These are phyloP conservation scores for Lichtheimia corymbifera DNA, from an alignment of 371 early-diverging fungal species.

Conservation along the genomic window DNA sequence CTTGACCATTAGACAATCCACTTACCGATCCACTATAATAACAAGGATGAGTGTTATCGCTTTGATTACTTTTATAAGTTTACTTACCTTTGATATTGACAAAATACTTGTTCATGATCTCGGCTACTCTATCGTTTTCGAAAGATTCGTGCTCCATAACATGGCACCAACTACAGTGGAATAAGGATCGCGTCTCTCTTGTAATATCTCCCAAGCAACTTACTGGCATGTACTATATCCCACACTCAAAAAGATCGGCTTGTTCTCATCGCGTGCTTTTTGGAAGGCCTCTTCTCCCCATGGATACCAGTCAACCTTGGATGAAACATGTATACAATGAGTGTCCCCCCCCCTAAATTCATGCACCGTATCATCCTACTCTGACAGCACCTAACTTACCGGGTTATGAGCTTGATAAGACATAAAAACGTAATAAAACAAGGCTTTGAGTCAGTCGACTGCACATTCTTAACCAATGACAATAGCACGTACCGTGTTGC, in stretches of 20 bases:
- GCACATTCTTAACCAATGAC: too few relatives aligned
- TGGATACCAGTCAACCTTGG: slow-evolving; percentile 72
- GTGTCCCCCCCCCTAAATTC: not conserved
- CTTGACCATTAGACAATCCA: not conserved
- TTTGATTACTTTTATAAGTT: not conserved
- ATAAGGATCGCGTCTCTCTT: not conserved
- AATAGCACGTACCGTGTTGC: slow-evolving; percentile 48
- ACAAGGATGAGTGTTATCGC: not conserved
- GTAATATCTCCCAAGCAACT: slow-evolving; percentile 6
- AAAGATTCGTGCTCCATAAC: slow-evolving; percentile 74
- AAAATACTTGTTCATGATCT: slow-evolving; percentile 62
- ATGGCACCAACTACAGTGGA: slow-evolving; percentile 60
- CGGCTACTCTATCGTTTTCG: slow-evolving; percentile 55
- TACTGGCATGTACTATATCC: slow-evolving; percentile 75
- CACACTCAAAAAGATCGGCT: slow-evolving; percentile 66
- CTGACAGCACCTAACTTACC: slow-evolving; percentile 22
- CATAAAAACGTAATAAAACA: not conserved
- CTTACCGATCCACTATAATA: slow-evolving; percentile 36
- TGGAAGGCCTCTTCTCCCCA: slow-evolving; percentile 72
- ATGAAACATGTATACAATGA: slow-evolving; percentile 3
- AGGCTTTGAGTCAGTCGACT: not conserved
- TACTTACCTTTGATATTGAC: slow-evolving; percentile 58
- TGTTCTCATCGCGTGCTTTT: slow-evolving; percentile 52
- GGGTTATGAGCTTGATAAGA: slow-evolving; percentile 45
- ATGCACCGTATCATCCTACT: not conserved